These are phyloP conservation scores for Teratosphaeria pseudoeucalypti DNA, from an alignment of 2,329 filamentous ascomycete species.

Conservation along the genomic window DNA sequence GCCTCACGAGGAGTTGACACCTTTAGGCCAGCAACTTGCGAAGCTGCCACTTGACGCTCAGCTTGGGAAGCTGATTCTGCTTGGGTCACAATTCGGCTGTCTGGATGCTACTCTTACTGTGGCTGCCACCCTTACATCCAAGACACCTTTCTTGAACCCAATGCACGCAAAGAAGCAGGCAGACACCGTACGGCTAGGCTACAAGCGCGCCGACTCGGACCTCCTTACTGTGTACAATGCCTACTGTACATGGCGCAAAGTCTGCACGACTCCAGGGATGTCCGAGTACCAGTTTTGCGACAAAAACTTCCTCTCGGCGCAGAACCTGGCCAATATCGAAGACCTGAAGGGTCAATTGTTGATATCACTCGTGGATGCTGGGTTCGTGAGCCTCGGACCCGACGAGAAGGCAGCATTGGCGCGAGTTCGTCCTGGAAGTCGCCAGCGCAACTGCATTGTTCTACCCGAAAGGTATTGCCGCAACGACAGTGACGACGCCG, in stretches of 20 bases:
- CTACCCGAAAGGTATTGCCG: conserved; percentile 64
- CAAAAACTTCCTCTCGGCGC: conserved; percentile 86
- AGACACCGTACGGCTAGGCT: conserved; percentile 66
- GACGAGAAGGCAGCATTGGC: conserved; percentile 62
- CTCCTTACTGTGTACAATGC: conserved; percentile 89
- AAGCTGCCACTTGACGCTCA: conserved; percentile 88
- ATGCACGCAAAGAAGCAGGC: conserved; percentile 76
- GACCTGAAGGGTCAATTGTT: conserved; percentile 89
- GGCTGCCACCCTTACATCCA: conserved; percentile 86
- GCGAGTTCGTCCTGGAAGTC: conserved; percentile 54
- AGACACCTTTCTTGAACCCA: conserved; percentile 82
- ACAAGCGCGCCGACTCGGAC: conserved; percentile 80
- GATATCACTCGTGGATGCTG: conserved; percentile 73
- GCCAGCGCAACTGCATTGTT: conserved; percentile 67
- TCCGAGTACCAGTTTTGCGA: conserved; percentile 86
- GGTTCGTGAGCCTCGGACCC: conserved; percentile 64
- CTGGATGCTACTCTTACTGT: conserved; percentile 86
- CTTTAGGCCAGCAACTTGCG: conserved; percentile 76
- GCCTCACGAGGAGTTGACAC: conserved; percentile 68
- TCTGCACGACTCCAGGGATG: conserved; percentile 58
- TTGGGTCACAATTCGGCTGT: conserved; percentile 79
- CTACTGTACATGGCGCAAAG: conserved; percentile 77
- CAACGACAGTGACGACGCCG: conserved; percentile 69
- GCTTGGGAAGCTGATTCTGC: conserved; percentile 81
- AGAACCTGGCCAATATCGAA: conserved; percentile 83